These are phyloP conservation scores for Lanmaoa pseudosensibilis DNA, from an alignment of 768 basidiomycete genomes.

Conservation along the genomic window DNA sequence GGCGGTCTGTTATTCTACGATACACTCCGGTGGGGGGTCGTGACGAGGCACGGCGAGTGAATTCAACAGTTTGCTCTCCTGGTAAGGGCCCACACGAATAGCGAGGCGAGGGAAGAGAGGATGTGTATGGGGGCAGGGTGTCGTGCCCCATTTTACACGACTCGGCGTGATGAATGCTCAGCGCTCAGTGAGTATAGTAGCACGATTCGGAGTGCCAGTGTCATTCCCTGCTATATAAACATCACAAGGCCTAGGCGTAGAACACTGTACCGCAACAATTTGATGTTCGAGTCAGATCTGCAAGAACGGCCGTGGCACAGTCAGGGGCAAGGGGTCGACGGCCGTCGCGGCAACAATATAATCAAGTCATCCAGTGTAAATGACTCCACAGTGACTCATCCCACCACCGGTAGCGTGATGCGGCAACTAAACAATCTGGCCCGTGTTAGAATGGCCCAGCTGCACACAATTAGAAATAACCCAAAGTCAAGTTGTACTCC, in stretches of 20 bases:
- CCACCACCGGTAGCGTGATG: no score
- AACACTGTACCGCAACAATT: no score
- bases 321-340: neutral
- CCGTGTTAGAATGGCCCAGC: neutral
- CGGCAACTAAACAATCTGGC: no score
- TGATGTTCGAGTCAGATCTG: no score
- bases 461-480: neutral
- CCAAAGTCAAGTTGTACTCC: no score
- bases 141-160: constrained; percentile 8
- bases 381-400: neutral
- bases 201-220: no score
- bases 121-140: constrained; percentile 50
- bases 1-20: constrained; percentile 30
- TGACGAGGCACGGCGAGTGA: constrained; percentile 31
- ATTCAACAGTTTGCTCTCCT: constrained; percentile 53
- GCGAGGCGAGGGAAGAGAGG: constrained; percentile 49
- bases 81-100: constrained; percentile 53
- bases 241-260: neutral
- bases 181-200: neutral
- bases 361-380: neutral
- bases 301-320: neutral
- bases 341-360: no score
- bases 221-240: constrained; percentile 1
- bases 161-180: neutral
- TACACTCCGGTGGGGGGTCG: constrained; percentile 19